Base-by-base conservation (phyloP, 306 rosid genomes). In the Begonia peltatifolia region DNA sequence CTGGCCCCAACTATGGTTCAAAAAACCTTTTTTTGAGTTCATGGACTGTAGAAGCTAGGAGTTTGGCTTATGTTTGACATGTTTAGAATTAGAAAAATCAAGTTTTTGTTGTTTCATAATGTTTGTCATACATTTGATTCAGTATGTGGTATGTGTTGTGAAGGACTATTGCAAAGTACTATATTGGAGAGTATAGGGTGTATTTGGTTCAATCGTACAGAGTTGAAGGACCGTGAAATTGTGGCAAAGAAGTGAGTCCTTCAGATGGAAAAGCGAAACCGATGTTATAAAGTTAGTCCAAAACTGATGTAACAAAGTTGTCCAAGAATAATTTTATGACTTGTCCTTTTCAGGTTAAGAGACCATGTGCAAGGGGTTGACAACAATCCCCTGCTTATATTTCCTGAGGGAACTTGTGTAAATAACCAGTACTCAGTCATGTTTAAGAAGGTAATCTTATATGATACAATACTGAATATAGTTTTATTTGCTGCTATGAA, bases 351-450 rank as follows among this genome's bases (percentile, higher is more conserved):
- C 79, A 90, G 97, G 67, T 71, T 90, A 73, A 80, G 95, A 72
- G 95, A 83, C 0, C 97, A 90, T 63, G 87, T 83, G 59, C 82
- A 54, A 69, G 95, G 84, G 58, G 74, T 79, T 63, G 97, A 85
- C 71, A 87, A 75, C 61, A 90, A 83, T 59, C 97, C 97, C 53
- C 97, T 90, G 65, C 97, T 90, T 59, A 85, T 85, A 80, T 90
- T 90, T 71, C 97, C 97, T 0, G 94, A 90, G 67, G 97, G 97
- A 73, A 90, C 97, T 42, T 90, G 97, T 78, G 97, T 90, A 61
- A 90, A 90, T 74, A 90, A 90, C 71, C 86, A 90, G 59, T 90
- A 90, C 59, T 76, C 97, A 12, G 97, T 90, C 52, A 85, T 90
- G 97, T 90, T 90, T 71, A 90, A 90, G 77, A 90, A 85, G 94